Evolutionary conservation across 305 asterid species (phyloP).

Genomic region (Coffea humblotiana): DNA sequence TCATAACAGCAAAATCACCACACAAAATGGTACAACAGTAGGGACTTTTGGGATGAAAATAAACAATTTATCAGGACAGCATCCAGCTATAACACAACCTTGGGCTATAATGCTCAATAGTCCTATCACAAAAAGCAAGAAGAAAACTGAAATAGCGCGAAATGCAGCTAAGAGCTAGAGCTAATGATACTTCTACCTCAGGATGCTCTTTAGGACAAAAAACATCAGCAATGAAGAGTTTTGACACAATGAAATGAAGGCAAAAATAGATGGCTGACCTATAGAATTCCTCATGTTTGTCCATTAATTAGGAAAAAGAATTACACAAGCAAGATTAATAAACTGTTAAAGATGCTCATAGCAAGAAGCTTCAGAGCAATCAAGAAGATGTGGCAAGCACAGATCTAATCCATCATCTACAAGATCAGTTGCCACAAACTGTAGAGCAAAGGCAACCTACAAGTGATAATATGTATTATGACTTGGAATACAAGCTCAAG

Average conservation of each 20-base stretch:
- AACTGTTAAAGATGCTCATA: background rate
- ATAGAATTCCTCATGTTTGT: background rate
- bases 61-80: background rate
- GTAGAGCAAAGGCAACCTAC: too few species aligned
- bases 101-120: background rate
- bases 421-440: background rate
- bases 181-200: background rate
- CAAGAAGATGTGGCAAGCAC: background rate
- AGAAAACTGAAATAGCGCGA: background rate
- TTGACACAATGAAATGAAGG: background rate
- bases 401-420: background rate
- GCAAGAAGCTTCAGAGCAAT: conserved; percentile 12
- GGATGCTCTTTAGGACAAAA: background rate
- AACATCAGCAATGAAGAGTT: background rate
- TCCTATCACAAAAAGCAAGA: background rate
- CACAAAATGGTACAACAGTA: background rate
- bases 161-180: background rate
- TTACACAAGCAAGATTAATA: background rate
- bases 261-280: too few species aligned
- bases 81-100: background rate
- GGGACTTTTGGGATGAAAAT: background rate
- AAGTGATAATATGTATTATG: too few species aligned
- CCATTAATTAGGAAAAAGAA: background rate
- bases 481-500: too few species aligned
- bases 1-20: background rate